These are phyloP conservation scores for Pseudogymnoascus sp. DNA, from an alignment of 2,329 filamentous ascomycete species.

Conservation along the genomic window DNA sequence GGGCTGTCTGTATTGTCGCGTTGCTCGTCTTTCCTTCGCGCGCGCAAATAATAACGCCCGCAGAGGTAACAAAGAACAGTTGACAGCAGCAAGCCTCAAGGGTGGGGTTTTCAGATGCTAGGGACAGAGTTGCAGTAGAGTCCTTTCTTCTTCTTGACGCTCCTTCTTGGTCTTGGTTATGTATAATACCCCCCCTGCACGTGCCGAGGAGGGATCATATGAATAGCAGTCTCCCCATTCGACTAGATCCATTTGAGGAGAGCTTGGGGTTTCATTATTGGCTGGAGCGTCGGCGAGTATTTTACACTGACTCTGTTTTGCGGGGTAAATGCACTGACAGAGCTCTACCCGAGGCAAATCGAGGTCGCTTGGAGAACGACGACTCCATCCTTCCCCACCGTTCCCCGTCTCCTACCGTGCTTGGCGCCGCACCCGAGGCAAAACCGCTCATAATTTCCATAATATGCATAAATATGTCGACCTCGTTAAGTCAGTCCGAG, in stretches of 20 bases:
- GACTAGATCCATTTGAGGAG: background rate
- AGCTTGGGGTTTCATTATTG: background rate
- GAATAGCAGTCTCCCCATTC: background rate
- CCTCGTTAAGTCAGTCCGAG: background rate
- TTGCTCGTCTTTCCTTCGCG: background rate
- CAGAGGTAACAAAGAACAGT: background rate
- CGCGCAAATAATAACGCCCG: background rate
- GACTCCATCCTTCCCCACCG: background rate
- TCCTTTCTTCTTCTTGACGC: background rate
- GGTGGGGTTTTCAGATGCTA: background rate
- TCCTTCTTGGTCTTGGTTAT: background rate
- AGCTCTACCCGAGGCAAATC: slow-evolving; percentile 7
- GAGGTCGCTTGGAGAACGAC: background rate
- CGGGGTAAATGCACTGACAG: background rate
- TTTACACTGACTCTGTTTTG: background rate
- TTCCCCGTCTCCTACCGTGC: background rate
- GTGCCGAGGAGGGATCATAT: slow-evolving; percentile 7
- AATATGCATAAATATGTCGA: background rate
- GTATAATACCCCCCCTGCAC: background rate
- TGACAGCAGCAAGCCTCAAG: background rate
- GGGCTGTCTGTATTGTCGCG: background rate
- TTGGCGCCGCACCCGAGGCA: background rate
- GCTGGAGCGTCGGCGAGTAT: background rate
- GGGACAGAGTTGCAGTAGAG: background rate
- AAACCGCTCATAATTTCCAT: background rate